Conservation (phyloP, 2,329 filamentous ascomycete genomes). For the Penicillium sp. region DNA sequence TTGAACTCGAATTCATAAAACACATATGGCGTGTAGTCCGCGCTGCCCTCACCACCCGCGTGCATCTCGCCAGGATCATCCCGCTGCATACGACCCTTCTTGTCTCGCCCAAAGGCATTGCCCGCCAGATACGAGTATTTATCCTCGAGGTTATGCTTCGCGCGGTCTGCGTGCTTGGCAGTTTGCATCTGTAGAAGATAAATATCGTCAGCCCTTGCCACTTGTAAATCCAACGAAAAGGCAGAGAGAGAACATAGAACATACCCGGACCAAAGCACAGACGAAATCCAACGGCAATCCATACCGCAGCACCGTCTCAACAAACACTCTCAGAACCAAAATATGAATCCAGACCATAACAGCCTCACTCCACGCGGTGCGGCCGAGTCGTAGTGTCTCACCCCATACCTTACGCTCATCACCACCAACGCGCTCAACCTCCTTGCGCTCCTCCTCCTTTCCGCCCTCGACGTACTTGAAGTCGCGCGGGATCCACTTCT, state of each 20-base stretch:
- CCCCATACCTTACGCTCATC: slow-evolving; percentile 93
- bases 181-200: slow-evolving; percentile 60
- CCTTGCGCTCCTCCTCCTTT: slow-evolving; percentile 81
- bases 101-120: slow-evolving; percentile 90
- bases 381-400: slow-evolving; percentile 79
- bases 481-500: slow-evolving; percentile 91
- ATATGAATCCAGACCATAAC: slow-evolving; percentile 97
- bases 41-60: slow-evolving; percentile 63
- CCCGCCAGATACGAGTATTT: slow-evolving; percentile 90
- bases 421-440: slow-evolving; percentile 75
- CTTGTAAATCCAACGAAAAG: background rate
- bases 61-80: slow-evolving; percentile 90
- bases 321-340: slow-evolving; percentile 85
- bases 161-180: slow-evolving; percentile 76
- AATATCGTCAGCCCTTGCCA: background rate
- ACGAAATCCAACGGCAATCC: slow-evolving; percentile 89
- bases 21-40: slow-evolving; percentile 93
- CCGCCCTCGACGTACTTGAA: slow-evolving; percentile 91
- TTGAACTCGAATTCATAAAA: slow-evolving; percentile 90
- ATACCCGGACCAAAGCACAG: slow-evolving; percentile 77
- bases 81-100: slow-evolving; percentile 86
- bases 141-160: slow-evolving; percentile 73
- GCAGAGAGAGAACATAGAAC: slow-evolving; percentile 25
- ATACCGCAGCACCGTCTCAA: slow-evolving; percentile 96
- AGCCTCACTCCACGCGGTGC: slow-evolving; percentile 92